Evolutionary conservation across 306 rosid genomes (phyloP).

Genomic region (Carpinus fangiana): DNA sequence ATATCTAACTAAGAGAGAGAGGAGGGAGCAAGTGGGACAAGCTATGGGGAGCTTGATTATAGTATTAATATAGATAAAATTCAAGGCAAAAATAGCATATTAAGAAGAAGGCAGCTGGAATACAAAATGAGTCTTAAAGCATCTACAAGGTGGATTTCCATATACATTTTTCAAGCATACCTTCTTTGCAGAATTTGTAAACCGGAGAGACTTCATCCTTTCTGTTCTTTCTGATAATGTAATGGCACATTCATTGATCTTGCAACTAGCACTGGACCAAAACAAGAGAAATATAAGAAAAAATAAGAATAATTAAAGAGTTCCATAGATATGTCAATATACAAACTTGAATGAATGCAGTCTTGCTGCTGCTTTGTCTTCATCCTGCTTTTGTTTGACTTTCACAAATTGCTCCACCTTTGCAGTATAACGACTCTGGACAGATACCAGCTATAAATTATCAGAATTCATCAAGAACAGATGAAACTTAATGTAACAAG

Average conservation of each 20-base stretch:
- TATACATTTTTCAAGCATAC: constrained; percentile 29
- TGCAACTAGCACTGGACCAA: constrained; percentile 44
- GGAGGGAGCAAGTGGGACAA: no score
- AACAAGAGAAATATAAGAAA: constrained; percentile 16
- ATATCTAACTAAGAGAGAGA: background rate
- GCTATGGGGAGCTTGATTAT: background rate
- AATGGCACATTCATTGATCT: constrained; percentile 34
- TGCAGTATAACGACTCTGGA: constrained; percentile 51
- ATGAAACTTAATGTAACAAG: background rate
- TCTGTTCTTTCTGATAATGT: constrained; percentile 49
- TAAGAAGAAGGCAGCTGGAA: constrained; percentile 18
- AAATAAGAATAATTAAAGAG: constrained; percentile 25
- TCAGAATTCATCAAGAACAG: background rate
- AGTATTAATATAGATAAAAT: background rate
- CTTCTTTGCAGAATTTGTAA: constrained; percentile 53
- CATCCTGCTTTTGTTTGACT: constrained; percentile 76
- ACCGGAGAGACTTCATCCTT: constrained; percentile 73
- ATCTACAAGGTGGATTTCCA: constrained; percentile 17
- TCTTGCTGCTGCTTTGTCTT: constrained; percentile 61
- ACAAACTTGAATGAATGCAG: constrained; percentile 84
- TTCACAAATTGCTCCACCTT: constrained; percentile 60
- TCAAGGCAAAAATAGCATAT: background rate
- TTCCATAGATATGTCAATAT: constrained; percentile 7
- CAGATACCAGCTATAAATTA: constrained; percentile 20
- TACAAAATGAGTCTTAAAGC: constrained; percentile 7